Percentiles rank a stretch among this genome's conserved stretches.
These are phyloP conservation scores for Russula griseocarnosa DNA, from an alignment of 768 basidiomycete species.

Conservation along the genomic window DNA sequence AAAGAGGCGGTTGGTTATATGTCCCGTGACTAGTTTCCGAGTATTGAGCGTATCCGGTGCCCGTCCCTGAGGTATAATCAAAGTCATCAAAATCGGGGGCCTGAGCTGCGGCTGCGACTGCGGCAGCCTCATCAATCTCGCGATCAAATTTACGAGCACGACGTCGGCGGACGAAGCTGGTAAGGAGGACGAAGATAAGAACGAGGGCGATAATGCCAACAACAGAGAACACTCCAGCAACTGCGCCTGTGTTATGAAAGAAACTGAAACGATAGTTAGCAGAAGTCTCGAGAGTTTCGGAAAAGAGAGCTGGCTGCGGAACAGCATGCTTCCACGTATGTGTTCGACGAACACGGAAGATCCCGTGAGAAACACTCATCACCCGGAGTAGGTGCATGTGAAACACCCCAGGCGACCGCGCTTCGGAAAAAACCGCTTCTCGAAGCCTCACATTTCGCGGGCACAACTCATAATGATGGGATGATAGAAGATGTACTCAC, in stretches of 20 bases:
- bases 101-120: conserved; percentile 51
- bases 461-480: neutral
- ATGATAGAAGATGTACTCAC: conserved; percentile 26
- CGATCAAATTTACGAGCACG: conserved; percentile 61
- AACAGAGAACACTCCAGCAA: conserved; percentile 67
- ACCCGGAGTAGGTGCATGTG: neutral
- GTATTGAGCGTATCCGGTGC: conserved; percentile 36
- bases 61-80: conserved; percentile 33
- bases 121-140: conserved; percentile 70
- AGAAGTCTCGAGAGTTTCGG: neutral
- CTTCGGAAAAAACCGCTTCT: neutral
- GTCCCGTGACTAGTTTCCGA: conserved; percentile 58
- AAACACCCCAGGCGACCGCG: neutral
- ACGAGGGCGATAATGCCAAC: conserved; percentile 59
- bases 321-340: neutral
- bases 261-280: conserved; percentile 36
- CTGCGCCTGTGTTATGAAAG: conserved; percentile 67
- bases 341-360: neutral
- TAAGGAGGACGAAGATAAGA: conserved; percentile 49
- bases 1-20: conserved; percentile 41
- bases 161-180: conserved; percentile 56
- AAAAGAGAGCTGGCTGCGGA: neutral
- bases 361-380: neutral
- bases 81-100: conserved; percentile 52
- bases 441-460: neutral